Evolutionary conservation across 768 basidiomycete genomes (phyloP), one percentile per base, ranked within the genome.

Genomic region (Tylopilus felleus): DNA sequence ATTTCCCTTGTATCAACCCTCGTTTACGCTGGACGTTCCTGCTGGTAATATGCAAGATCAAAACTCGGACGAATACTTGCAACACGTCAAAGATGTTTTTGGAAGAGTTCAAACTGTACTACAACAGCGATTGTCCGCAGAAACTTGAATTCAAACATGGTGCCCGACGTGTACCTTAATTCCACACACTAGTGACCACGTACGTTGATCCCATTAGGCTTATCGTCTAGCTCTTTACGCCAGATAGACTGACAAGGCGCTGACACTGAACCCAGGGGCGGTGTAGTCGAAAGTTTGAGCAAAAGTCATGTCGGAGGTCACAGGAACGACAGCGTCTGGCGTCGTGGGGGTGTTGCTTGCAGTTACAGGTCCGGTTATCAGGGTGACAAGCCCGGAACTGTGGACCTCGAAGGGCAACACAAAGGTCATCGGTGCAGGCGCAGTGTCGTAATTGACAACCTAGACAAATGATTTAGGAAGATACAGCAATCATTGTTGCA

Each of bases 1-100:
- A 3, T 93, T 91, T 61, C 85, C 85, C 0, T 61, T 80, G 17
- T 95, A 92, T 63, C 84, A 76, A 10, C 93, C 92, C 0, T 88
- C 87, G 0, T 95, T 94, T 65, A 86, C 82, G 1, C 75, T 95
- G 25, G 89, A 91, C 55, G 82, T 94, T 1, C 80, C 83, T 0
- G 67, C 77, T 31, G 90, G 90, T 5, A 87, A 82, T 55, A 85
- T 85, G 79, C 78, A 74, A 52, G 91, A 95, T 57, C 77, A 80
- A 43, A 95, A 95, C 63, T 77, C 79, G 0, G 73, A 79, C 0
- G 81, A 79, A 16, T 83, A 88, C 60, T 60, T 90, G 16, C 52
- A 59, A 8, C 60, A 63, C 10, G 65, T 89, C 3, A 75, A 81
- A 60, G 47, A 57, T 8, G 55, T 72, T 13, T 84, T 76, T 55